Conservation (phyloP, 2,329 filamentous ascomycete genomes). For the Biscogniauxia sp. region DNA sequence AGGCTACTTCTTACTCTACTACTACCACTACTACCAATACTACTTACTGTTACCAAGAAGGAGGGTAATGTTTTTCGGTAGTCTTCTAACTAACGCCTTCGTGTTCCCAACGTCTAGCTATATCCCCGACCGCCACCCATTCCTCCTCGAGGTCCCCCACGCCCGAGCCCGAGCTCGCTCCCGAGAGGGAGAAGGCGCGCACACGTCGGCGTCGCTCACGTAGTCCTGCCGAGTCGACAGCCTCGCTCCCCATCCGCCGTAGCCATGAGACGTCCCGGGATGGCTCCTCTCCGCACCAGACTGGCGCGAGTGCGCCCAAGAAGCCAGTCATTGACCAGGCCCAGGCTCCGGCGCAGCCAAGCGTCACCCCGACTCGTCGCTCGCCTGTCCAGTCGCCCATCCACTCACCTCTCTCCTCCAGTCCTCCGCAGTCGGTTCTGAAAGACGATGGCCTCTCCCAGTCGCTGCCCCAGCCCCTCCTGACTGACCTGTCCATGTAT, state of each 20-base stretch:
- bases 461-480: constrained; percentile 52
- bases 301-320: constrained; percentile 39
- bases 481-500: constrained; percentile 66
- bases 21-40: too few relatives aligned
- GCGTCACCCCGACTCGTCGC: constrained; percentile 17
- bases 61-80: constrained; percentile 6
- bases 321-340: constrained; percentile 44
- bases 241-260: constrained; percentile 42
- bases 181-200: constrained; percentile 49
- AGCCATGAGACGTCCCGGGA: constrained; percentile 41
- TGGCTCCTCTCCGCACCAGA: constrained; percentile 30
- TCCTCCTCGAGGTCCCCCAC: constrained; percentile 53
- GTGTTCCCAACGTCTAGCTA: constrained; percentile 38
- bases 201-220: constrained; percentile 52
- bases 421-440: constrained; percentile 32
- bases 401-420: constrained; percentile 26
- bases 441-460: constrained; percentile 42
- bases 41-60: background rate
- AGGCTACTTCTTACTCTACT: background rate
- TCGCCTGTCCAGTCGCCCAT: constrained; percentile 11
- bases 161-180: constrained; percentile 51
- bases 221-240: constrained; percentile 48
- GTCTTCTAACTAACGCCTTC: constrained; percentile 19
- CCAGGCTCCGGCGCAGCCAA: constrained; percentile 11
- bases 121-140: constrained; percentile 50